Evolutionary conservation across 805 yeast species (phyloP), one percentile per base, ranked within the genome.

Genomic region (Nakazawaea peltata): DNA sequence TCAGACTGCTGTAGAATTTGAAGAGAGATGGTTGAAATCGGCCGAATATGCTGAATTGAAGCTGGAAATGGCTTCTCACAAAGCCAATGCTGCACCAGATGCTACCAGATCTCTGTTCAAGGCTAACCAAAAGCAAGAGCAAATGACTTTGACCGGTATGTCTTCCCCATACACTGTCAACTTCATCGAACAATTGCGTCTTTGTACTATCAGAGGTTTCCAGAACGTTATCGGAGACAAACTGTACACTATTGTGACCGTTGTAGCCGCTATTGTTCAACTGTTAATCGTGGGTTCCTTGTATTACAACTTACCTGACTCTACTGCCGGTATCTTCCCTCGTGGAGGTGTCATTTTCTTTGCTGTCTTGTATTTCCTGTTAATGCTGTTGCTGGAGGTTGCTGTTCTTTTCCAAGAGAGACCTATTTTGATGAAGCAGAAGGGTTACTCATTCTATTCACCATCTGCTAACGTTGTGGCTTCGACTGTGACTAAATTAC

Each of bases 381-480:
- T 72, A 46, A 59, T 66, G 59, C 67, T 70, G 30, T 44, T 71
- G 32, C 71, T 76, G 3, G 71, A 68, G 40, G 57, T 69, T 27
- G 50, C 65, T 32, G 56, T 58, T 30, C 52, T 69, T 47, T 63
- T 74, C 45, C 68, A 59, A 16, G 63, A 71, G 30, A 66, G 81
- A 43, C 71, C 77, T 32, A 74, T 83, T 42, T 67, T 80, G 19
- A 71, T 70, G 46, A 82, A 83, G 49, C 94, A 83, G 51, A 76
- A 77, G 48, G 67, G 69, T 32, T 83, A 78, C 46, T 76, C 85
- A 0, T 67, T 82, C 39, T 84, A 80, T 51, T 75, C 77, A 40
- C 87, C 88, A 3, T 68, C 85, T 11, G 76, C 84, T 3, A 90
- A 81, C 48, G 81, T 85, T 1, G 45, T 82, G 4, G 78, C 85